phyloP scores from a whole-genome alignment of 768 basidiomycete genomes.

The Boletus reticuloceps region DNA sequence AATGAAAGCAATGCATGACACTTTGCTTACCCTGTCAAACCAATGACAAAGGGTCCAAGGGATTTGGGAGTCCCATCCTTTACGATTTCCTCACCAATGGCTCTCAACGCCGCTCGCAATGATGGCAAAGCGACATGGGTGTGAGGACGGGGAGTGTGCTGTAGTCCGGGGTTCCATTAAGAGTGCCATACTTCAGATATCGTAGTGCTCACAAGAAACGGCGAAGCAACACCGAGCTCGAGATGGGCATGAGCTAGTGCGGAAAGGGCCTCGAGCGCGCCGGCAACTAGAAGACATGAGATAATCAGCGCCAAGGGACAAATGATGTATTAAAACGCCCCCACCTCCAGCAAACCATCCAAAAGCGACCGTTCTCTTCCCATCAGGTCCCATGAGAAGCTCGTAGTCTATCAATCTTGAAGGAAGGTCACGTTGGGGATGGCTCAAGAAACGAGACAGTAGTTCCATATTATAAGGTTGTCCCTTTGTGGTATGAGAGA shows the following conservation, averaged over 20 bases:
- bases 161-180: neutral
- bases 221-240: constrained; percentile 74
- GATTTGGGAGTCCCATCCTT: constrained; percentile 56
- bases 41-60: constrained; percentile 77
- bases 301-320: neutral
- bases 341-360: constrained; percentile 90
- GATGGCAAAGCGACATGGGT: constrained; percentile 57
- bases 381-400: constrained; percentile 58
- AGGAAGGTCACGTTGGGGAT: constrained; percentile 19
- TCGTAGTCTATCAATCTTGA: constrained; percentile 83
- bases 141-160: constrained; percentile 79
- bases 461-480: constrained; percentile 84
- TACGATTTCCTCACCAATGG: constrained; percentile 55
- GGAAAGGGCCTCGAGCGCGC: constrained; percentile 77
- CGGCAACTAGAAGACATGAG: constrained; percentile 56
- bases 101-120: constrained; percentile 51
- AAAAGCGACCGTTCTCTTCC: constrained; percentile 83
- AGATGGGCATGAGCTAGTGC: constrained; percentile 79
- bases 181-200: neutral
- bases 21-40: constrained; percentile 70
- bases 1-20: neutral
- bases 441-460: constrained; percentile 58
- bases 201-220: constrained; percentile 63
- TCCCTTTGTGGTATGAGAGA: constrained; percentile 89
- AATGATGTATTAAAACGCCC: neutral